A percentile compares a stretch with the other conserved stretches of the same genome.
phyloP scores from a whole-genome alignment of 2,329 filamentous ascomycete genomes.

The Aspergillus carbonarius region DNA sequence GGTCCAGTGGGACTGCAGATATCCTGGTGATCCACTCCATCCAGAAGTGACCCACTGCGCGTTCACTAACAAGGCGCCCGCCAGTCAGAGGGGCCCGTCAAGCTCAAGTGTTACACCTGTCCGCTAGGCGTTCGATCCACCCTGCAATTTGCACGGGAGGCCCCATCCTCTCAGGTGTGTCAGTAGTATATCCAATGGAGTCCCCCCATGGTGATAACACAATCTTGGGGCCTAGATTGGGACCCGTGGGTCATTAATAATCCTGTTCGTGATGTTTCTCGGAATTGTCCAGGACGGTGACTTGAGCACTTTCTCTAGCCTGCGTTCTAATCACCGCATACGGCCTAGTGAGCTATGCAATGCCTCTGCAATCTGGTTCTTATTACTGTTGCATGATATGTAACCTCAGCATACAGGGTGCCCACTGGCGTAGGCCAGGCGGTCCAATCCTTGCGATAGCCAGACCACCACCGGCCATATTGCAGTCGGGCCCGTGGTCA shows the following conservation, averaged over 20 bases:
- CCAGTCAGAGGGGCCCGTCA: not conserved
- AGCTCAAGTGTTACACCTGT: not conserved
- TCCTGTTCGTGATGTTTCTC: not conserved
- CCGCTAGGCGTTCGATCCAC: not conserved
- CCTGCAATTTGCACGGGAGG: not conserved
- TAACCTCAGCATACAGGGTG: not conserved
- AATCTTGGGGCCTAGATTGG: not conserved
- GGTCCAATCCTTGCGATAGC: too few species aligned
- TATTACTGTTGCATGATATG: constrained; percentile 1
- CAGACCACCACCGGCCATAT: too few species aligned
- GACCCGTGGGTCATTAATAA: not conserved
- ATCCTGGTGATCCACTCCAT: not conserved
- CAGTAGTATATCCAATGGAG: not conserved
- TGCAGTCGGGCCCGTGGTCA: too few species aligned
- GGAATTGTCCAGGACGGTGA: not conserved
- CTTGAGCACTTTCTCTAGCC: not conserved
- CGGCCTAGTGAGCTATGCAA: not conserved
- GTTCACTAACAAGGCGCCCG: too few species aligned
- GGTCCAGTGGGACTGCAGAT: not conserved
- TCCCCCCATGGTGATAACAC: not conserved
- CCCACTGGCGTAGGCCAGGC: not conserved
- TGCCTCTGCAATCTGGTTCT: not conserved
- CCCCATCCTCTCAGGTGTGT: not conserved
- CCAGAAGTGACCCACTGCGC: not conserved
- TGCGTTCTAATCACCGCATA: not conserved